Percentiles rank a stretch among this genome's conserved stretches.
Evolutionary conservation across 2,329 filamentous ascomycete species (phyloP).

Genomic region (Colletotrichum sp.): DNA sequence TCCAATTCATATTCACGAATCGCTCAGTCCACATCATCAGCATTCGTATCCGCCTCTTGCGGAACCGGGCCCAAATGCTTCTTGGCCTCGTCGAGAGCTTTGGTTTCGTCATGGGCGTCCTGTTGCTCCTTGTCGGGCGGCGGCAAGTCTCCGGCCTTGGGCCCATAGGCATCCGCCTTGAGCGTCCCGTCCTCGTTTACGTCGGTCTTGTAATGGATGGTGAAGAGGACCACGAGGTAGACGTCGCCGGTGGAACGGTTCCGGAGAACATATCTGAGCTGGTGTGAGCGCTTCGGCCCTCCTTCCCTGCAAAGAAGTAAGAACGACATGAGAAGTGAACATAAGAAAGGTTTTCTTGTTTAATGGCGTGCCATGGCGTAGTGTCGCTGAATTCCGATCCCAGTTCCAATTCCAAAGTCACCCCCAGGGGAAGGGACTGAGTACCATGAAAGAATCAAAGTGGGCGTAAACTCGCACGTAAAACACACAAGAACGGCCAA

Average conservation of each 20-base stretch:
- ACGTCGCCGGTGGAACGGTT: conserved; percentile 75
- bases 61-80: conserved; percentile 36
- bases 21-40: conserved; percentile 49
- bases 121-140: conserved; percentile 24
- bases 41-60: conserved; percentile 32
- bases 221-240: conserved; percentile 84
- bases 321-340: conserved; percentile 22
- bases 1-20: neutral
- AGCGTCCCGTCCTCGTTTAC: conserved; percentile 63
- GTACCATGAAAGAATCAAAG: neutral
- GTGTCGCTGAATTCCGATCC: neutral
- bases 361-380: neutral
- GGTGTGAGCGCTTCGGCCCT: conserved; percentile 71
- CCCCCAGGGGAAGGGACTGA: neutral
- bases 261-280: conserved; percentile 90
- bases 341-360: neutral
- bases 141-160: conserved; percentile 25
- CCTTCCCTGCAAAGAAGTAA: conserved; percentile 28
- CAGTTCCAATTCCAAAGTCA: neutral
- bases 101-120: conserved; percentile 34
- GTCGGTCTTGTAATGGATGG: conserved; percentile 73
- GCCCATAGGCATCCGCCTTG: conserved; percentile 44
- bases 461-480: neutral
- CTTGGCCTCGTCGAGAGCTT: conserved; percentile 42
- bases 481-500: neutral